Base-by-base conservation (phyloP, 805 yeast genomes). In the Sugiyamaella valdiviana region DNA sequence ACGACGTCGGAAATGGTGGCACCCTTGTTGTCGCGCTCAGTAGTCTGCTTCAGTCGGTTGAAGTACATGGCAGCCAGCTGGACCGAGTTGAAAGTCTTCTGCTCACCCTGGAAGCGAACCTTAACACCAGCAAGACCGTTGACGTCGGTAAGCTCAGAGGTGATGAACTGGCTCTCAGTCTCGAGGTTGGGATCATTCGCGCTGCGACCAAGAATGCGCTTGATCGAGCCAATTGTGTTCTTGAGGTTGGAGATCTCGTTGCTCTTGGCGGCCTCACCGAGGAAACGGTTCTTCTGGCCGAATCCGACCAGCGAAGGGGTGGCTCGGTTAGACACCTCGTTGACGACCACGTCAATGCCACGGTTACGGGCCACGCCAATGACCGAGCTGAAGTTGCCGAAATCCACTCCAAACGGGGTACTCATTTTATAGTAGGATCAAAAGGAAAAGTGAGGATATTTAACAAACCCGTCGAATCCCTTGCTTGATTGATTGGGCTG, bases 291-390 rank as follows among this genome's bases (percentile, higher is more conserved):
- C 73, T 85, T 87, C 57, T 65, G 67, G 59, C 97, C 97, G 61
- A 93, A 93, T 29, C 96, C 98, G 59, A 93, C 93, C 57, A 87
- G 69, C 26, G 85, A 69, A 20, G 99, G 99, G 29, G 99, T 93
- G 58, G 95, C 71, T 72, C 99, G 85, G 83, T 93, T 93, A 50
- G 98, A 90, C 43, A 93, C 98, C 73, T 93, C 99, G 69, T 93
- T 93, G 73, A 93, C 98, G 63, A 93, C 87, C 63, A 93, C 83
- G 71, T 93, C 99, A 66, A 93, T 93, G 66, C 98, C 98, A 76
- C 98, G 83, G 81, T 91, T 93, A 70, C 91, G 85, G 55, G 99
- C 99, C 67, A 95, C 73, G 49, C 73, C 98, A 67, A 91, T 79
- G 60, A 91, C 97, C 56, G 96, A 82, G 77, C 79, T 85, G 77